Base-by-base conservation (phyloP, 345 rosid genomes). In the Lumnitzera littorea region DNA sequence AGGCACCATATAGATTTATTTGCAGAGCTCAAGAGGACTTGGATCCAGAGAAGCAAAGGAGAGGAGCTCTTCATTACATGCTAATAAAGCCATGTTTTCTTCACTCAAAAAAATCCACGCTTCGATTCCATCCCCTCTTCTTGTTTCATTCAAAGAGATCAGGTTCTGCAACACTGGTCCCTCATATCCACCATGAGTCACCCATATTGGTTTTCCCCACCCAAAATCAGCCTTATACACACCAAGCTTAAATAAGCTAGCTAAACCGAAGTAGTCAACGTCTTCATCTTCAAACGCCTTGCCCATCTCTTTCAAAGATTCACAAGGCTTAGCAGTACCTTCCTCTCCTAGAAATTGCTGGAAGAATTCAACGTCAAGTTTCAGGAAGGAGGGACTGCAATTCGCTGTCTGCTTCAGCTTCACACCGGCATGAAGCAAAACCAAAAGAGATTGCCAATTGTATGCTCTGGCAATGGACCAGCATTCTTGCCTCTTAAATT, bases 381-480 rank as follows among this genome's bases (percentile, higher is more conserved):
- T 56, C 23, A 48, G 15, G 29, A 52, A 43, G 2, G 73, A 68
- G 53, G 52, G 12, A 5, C 23, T 15, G 25, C 51, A 71, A 48
- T 17, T 65, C 71, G 53, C n/a, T 25, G 2, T 55, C 66, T 1
- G 53, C 55, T 53, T 60, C 62, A 4, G 43, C 17, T 15, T 13
- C 29, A 31, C 51, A 63, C 17, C 56, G 46, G 15, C 66, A 58
- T 13, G 9, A 55, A 5, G 74, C 50, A 20, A 31, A 56, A 23
- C 75, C 73, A 74, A 14, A 79, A 64, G 12, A 81, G 71, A 55
- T 79, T 83, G 13, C 85, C 87, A 0, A 81, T 60, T 5, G 78
- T 53, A 60, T 62, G 55, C n/a, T 77, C 67, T 12, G 80, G 67
- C 27, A 74, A 67, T 5, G 66, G 74, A 31, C 24, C 41, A 3